These are phyloP conservation scores for Phytophthora parvispora DNA, from an alignment of 352 stramenopile genomes.

Conservation along the genomic window DNA sequence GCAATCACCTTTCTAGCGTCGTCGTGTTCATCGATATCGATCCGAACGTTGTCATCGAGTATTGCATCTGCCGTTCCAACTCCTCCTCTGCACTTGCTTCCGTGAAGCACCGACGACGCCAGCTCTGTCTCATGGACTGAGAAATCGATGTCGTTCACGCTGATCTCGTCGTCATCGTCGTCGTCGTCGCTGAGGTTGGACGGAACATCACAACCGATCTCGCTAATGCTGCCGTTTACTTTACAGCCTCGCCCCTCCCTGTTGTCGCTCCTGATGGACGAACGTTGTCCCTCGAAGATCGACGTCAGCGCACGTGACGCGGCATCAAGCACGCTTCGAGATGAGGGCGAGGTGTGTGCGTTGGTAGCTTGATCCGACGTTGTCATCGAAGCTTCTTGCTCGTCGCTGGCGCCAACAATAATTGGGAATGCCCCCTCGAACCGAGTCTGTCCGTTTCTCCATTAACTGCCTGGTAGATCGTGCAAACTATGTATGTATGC, in stretches of 20 bases:
- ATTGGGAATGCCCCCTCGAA: no score
- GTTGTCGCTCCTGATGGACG: not conserved
- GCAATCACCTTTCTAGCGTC: not conserved
- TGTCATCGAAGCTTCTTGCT: no score
- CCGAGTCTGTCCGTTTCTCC: no score
- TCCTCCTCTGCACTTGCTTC: no score
- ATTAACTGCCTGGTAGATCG: no score
- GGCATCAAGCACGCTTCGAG: not conserved
- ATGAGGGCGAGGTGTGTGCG: not conserved
- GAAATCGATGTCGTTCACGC: not conserved
- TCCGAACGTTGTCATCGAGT: not conserved
- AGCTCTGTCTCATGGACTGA: not conserved
- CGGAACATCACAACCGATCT: not conserved
- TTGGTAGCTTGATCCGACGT: not conserved
- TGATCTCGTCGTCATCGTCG: not conserved
- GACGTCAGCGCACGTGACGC: not conserved
- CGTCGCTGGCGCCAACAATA: no score
- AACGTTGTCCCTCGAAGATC: not conserved
- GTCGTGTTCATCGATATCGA: not conserved
- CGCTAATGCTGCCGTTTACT: not conserved
- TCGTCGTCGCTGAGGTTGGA: conserved; percentile 1
- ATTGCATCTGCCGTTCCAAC: no score
- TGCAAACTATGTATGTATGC: no score
- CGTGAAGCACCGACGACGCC: not conserved
- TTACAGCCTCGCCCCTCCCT: not conserved